Base-by-base conservation (phyloP, 169 alveolate species). In the Eimeria maxima region DNA sequence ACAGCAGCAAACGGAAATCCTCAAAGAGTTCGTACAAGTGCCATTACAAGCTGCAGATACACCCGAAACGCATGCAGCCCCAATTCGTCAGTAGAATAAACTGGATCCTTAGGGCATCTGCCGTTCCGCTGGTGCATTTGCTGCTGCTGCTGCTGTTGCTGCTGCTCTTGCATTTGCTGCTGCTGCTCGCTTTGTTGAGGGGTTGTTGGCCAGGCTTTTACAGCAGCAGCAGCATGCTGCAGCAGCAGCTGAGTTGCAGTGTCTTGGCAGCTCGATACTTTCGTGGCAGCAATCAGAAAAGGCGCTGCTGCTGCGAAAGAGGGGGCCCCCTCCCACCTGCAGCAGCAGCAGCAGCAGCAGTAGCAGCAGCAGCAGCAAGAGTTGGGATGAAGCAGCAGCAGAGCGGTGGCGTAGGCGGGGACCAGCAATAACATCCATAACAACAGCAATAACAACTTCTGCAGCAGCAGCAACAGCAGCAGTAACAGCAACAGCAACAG, bases 11-110 rank as follows among this genome's bases (percentile, higher is more conserved):
- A 13, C 60, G 13, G 60, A 53, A 53, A 6, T 8, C 18, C 60
- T 8, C 18, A 53, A 13, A 8, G 60, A 13, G 13, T 13, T 53
- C 60, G 60, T 24, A 47, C 60, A 38, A 80, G 89, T 8, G 69
- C 89, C 11, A 80, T 42, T 4, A 80, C 84, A 20, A 73, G 84
- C 84, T 73, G 84, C 84, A 73, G 84, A 38, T 73, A 73, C 84
- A 73, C 84, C 84, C 84, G 84, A 73, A 73, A 73, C 29, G 84
- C 50, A 73, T 24, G 84, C 50, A 10, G 50, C n/a, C 50, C 16
- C 84, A 73, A 73, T 5, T 73, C 84, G 6, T n/a, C 50, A 29
- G 84, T 47, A 73, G 84, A 53, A 53, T 53, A 73, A 47, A 27
- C 13, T 7, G 33, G 84, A 3, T n/a, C 44, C 38, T 18, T 47